Evolutionary conservation across 371 early-diverging fungal species (phyloP).

Genomic region (Cokeromyces recurvatus): DNA sequence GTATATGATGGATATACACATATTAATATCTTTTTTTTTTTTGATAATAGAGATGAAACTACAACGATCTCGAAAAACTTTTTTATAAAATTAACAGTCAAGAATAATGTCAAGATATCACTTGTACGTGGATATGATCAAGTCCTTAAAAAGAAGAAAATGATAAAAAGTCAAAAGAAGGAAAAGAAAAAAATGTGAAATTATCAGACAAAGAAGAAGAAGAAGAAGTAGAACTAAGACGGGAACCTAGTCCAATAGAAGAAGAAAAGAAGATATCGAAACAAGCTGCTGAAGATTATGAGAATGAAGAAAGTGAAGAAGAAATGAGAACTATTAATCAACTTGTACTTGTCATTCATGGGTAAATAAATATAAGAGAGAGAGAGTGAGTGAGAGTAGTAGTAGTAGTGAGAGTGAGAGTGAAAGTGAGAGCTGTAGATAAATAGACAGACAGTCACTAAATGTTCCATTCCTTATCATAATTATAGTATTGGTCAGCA

Average conservation of each 20-base stretch:
- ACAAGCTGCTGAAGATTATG: constrained; percentile 53
- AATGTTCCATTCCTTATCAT: too few species aligned
- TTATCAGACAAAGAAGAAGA: neutral
- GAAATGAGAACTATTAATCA: constrained; percentile 69
- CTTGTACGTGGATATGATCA: constrained; percentile 74
- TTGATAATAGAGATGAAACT: too few species aligned
- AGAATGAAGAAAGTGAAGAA: constrained; percentile 54
- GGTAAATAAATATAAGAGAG: too few species aligned
- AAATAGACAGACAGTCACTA: too few species aligned
- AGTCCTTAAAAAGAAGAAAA: constrained; percentile 37
- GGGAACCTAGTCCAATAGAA: neutral
- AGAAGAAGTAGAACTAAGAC: too few species aligned
- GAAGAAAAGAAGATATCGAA: constrained; percentile 21
- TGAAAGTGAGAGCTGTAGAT: too few species aligned
- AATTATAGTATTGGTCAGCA: constrained; percentile 87
- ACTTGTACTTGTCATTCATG: constrained; percentile 76
- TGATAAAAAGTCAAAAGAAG: constrained; percentile 1
- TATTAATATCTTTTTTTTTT: too few species aligned
- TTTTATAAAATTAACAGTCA: constrained; percentile 58
- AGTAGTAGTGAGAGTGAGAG: too few species aligned
- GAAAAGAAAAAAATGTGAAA: too few species aligned
- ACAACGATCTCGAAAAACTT: too few species aligned
- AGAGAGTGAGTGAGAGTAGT: too few species aligned
- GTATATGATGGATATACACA: neutral
- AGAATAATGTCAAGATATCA: constrained; percentile 57